Percentiles rank a stretch among this genome's conserved stretches.
Evolutionary conservation across 257 asterid species (phyloP).

Genomic region (Solanum appendiculatum): DNA sequence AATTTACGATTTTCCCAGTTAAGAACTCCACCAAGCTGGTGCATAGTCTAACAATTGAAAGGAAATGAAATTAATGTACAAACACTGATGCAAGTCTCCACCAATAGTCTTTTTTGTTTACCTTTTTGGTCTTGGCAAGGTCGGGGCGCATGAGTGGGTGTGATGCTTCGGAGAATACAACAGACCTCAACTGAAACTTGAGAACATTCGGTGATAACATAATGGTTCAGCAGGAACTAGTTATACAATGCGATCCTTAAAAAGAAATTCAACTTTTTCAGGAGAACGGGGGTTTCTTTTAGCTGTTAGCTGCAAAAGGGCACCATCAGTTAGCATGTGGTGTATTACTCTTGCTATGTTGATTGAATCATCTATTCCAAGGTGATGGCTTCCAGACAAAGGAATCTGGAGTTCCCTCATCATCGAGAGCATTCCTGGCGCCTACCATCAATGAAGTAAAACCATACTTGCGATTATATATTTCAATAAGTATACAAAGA

Average conservation of each 20-base stretch:
- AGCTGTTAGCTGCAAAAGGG: constrained; percentile 75
- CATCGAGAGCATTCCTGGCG: constrained; percentile 89
- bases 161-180: background rate
- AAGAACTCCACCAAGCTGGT: background rate
- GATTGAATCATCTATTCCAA: constrained; percentile 81
- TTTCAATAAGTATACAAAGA: background rate
- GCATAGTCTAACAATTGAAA: background rate
- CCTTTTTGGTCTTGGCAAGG: background rate
- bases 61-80: background rate
- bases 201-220: background rate
- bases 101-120: background rate
- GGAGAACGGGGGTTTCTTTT: constrained; percentile 31
- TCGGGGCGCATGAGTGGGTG: background rate
- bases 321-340: constrained; percentile 76
- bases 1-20: background rate
- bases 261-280: constrained; percentile 35
- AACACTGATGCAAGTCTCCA: background rate
- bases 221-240: background rate
- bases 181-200: background rate
- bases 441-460: constrained; percentile 29
- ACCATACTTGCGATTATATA: background rate
- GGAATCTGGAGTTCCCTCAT: constrained; percentile 63
- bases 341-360: constrained; percentile 74
- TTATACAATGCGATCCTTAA: constrained; percentile 47
- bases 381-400: constrained; percentile 76